Evolutionary conservation across 768 basidiomycete genomes (phyloP), one percentile per base, ranked within the genome.

Genomic region (Sistotremastrum niveocremeum): DNA sequence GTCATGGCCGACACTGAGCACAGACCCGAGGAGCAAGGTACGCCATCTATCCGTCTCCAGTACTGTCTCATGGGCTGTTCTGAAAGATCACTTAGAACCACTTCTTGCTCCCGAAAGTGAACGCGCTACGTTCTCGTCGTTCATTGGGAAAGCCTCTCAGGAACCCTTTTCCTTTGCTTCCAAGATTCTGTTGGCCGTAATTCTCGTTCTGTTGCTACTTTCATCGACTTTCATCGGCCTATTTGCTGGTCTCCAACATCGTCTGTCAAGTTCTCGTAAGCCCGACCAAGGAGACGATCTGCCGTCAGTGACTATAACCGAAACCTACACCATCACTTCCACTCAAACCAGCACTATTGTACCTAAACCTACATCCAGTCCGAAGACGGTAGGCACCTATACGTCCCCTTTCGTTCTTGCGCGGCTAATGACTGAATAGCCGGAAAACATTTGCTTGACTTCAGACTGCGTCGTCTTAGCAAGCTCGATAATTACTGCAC

Each of bases 201-300:
- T 76, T 0, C 72, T 98, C 49, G 61, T 84, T 30, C 71, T 99
- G 41, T 70, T 98, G 9, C 71, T 97, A 40, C 70, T 89, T 41
- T 79, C 76, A 52, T 84, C 86, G 5, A 71, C 87, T n/a, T 93
- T 94, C 62, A 81, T 93, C 50, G 94, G 94, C 7, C 69, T 99
- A 4, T 97, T 91, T 61, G 83, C 89, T 33, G 95, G 95, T 7
- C 81, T 82, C 1, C 78, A 88, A 59, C 82, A 85, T 57, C 80
- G 77, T 50, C 70, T 90, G 44, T 37, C 8, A 48, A 32, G 50
- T 54, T 49, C 54, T 43, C 35, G 57, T 60, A 61, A 60, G 62
- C 56, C 56, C 57, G 56, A 60, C 62, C 56, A 56, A 58, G 37
- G 31, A 48, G 33, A 29, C 12, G 33, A 30, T 30, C 29, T 32